Conservation (phyloP, 2,329 filamentous ascomycete species). For the Elsinoe australis region DNA sequence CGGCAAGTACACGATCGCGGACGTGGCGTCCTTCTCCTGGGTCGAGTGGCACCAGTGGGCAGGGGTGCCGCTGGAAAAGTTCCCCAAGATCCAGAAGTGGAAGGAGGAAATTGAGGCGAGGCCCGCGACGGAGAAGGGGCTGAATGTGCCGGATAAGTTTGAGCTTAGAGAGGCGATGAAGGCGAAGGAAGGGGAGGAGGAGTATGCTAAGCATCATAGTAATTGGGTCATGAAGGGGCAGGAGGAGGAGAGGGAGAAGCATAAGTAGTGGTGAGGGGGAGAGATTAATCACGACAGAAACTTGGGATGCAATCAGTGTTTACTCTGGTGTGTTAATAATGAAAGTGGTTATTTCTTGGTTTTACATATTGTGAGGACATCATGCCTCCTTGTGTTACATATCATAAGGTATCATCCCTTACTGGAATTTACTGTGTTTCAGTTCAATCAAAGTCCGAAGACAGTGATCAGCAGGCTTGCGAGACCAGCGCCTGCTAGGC, state of each 20-base stretch:
- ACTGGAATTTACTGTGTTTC: too few relatives aligned
- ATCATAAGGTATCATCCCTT: too few relatives aligned
- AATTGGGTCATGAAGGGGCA: slow-evolving; percentile 35
- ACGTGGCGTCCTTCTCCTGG: slow-evolving; percentile 42
- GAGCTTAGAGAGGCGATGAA: slow-evolving; percentile 34
- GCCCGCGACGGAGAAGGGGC: slow-evolving; percentile 28
- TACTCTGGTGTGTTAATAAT: too few relatives aligned
- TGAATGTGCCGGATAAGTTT: slow-evolving; percentile 33
- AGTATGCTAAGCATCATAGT: slow-evolving; percentile 32
- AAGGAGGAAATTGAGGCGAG: slow-evolving; percentile 29
- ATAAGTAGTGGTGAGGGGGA: slow-evolving; percentile 23
- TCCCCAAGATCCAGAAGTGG: slow-evolving; percentile 29
- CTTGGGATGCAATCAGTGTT: too few relatives aligned
- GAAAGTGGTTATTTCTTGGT: too few relatives aligned
- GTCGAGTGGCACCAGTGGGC: slow-evolving; percentile 39
- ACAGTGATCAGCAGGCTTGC: too few relatives aligned
- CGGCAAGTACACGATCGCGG: slow-evolving; percentile 41
- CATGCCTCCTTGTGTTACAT: too few relatives aligned
- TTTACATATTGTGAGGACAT: too few relatives aligned
- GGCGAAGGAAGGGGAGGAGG: slow-evolving; percentile 32
- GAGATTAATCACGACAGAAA: not conserved
- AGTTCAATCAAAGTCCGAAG: too few relatives aligned
- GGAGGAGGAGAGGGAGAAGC: slow-evolving; percentile 34
- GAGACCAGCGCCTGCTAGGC: too few relatives aligned
- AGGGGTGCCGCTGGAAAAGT: slow-evolving; percentile 28